Base-by-base conservation (phyloP, 1,284 basidiomycete genomes). In the Ustilago nuda region DNA sequence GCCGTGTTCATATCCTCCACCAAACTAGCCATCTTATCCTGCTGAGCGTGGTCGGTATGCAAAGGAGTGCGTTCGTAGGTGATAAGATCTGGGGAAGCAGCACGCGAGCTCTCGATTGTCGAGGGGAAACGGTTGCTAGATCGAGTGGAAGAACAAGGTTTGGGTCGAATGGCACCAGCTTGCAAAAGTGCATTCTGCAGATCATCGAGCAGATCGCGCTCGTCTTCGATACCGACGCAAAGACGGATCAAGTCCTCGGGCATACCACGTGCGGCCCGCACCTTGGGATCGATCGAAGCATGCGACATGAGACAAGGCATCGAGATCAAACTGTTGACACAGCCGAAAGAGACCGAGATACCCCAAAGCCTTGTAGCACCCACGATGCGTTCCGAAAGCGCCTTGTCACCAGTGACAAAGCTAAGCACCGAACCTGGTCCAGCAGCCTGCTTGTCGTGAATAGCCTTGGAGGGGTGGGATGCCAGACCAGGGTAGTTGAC, bases 231-330 rank as follows among this genome's bases (percentile, higher is more conserved):
- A 76, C 97, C 97, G 80, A 99, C 94, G 84, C 97, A 99, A 39
- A 99, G 90, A 54, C 97, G 93, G 83, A 99, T 98, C 64, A 99
- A 90, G 87, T 99, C 94, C 86, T 99, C 97, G 32, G 96, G 97
- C 35, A 99, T 89, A 55, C 95, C 94, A 68, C 97, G 93, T 60
- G 92, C 95, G 33, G 94, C 94, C 41, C 97, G 92, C 27, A 92
- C 91, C 39, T 94, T 93, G 36, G 96, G 91, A 83, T 98, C 95
- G 80, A 99, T 99, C 45, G 95, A 98, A 33, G 97, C 95, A 87
- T 99, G 97, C 32, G 94, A 97, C 97, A 99, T 99, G 80, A 95
- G 91, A 87, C 97, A 99, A 51, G 97, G 97, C 97, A 99, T 99
- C 80, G 94, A 95, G 87, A 99, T 99, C 85, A 99, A 87, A 84